phyloP scores from a whole-genome alignment of 345 rosid genomes.

The Dipteronia dyeriana region DNA sequence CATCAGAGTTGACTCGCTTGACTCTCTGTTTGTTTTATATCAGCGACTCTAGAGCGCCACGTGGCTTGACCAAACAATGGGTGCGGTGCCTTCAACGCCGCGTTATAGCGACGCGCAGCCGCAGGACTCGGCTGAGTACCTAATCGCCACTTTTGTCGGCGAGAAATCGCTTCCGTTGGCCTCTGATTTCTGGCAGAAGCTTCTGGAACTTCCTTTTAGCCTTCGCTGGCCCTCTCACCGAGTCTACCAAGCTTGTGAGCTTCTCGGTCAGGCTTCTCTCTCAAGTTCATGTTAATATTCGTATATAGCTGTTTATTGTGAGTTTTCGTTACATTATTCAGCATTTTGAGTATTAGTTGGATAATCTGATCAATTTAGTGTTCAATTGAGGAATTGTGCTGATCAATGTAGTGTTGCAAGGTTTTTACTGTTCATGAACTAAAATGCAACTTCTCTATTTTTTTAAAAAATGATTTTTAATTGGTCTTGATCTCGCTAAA shows the following conservation, averaged over 20 bases:
- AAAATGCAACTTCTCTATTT: neutral
- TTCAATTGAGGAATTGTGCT: neutral
- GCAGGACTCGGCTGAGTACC: conserved; percentile 65
- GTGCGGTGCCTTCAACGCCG: conserved; percentile 90
- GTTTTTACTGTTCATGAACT: neutral
- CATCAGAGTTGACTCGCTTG: conserved; percentile 40
- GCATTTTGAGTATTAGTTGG: conserved; percentile 2
- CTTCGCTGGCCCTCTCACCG: conserved; percentile 73
- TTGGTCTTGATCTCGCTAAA: conserved; percentile 4
- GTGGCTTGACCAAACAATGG: conserved; percentile 45
- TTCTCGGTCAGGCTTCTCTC: conserved; percentile 54
- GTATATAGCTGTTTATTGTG: neutral
- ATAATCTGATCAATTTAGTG: neutral
- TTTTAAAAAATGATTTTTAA: neutral
- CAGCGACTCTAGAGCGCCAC: conserved; percentile 12
- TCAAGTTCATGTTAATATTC: neutral
- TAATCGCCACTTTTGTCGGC: conserved; percentile 84
- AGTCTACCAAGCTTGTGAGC: conserved; percentile 67
- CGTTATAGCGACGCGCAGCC: conserved; percentile 34
- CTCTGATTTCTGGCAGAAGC: conserved; percentile 96
- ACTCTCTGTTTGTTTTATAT: neutral
- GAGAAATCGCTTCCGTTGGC: conserved; percentile 82
- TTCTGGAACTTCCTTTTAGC: conserved; percentile 76
- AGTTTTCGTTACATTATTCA: neutral
- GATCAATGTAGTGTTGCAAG: neutral